These are phyloP conservation scores for Cubamyces lactineus DNA, from an alignment of 768 basidiomycete genomes.

Conservation along the genomic window DNA sequence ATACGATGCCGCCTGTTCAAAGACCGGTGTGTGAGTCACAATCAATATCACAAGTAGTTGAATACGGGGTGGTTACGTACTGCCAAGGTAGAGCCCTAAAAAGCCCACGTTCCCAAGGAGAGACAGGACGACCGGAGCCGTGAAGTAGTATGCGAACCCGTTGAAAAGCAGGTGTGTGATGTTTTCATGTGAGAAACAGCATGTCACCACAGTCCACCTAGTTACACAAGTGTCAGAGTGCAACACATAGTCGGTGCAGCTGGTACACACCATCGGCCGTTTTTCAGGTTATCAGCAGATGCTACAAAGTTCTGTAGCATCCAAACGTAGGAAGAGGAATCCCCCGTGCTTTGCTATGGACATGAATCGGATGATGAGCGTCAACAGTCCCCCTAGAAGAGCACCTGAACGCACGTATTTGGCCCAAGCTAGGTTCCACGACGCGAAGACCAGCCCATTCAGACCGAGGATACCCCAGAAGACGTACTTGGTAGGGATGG, in stretches of 20 bases:
- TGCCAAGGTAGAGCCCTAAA: slow-evolving; percentile 72
- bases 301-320: slow-evolving; percentile 68
- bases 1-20: slow-evolving; percentile 57
- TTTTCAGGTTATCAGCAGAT: slow-evolving; percentile 59
- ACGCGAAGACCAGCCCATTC: slow-evolving; percentile 63
- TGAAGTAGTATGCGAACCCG: slow-evolving; percentile 77
- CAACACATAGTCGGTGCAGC: background rate
- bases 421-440: slow-evolving; percentile 50
- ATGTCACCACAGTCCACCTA: slow-evolving; percentile 78
- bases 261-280: slow-evolving; percentile 64
- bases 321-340: slow-evolving; percentile 44
- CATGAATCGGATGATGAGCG: background rate
- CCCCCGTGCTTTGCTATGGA: slow-evolving; percentile 33
- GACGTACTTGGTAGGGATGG: slow-evolving; percentile 54
- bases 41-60: background rate
- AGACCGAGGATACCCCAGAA: slow-evolving; percentile 67
- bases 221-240: background rate
- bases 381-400: background rate
- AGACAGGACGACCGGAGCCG: slow-evolving; percentile 64
- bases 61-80: slow-evolving; percentile 43
- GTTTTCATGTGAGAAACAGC: slow-evolving; percentile 70
- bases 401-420: slow-evolving; percentile 28
- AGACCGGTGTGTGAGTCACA: background rate
- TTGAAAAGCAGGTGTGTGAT: slow-evolving; percentile 72
- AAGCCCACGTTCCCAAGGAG: slow-evolving; percentile 70